Conservation (phyloP, 768 basidiomycete species). For the Dictyophora rubrovolvata region DNA sequence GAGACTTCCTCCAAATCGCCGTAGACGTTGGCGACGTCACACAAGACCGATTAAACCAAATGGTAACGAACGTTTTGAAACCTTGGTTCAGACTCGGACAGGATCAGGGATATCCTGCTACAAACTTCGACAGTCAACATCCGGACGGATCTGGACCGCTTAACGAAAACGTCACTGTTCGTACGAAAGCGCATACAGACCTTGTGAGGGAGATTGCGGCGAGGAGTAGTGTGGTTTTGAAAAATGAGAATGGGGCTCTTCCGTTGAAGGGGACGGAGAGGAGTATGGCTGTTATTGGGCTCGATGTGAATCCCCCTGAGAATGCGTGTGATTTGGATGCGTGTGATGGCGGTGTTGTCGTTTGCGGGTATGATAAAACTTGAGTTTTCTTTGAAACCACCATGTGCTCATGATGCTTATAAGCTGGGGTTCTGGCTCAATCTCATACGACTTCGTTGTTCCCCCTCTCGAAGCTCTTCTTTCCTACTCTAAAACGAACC, state of each 20-base stretch:
- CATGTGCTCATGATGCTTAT: not conserved
- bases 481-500: constrained; percentile 4
- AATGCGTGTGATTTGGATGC: constrained; percentile 9
- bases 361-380: constrained; percentile 10
- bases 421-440: constrained; percentile 18
- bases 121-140: constrained; percentile 7
- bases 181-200: constrained; percentile 21
- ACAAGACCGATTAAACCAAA: constrained; percentile 51
- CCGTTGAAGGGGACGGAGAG: constrained; percentile 15
- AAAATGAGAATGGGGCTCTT: constrained; percentile 22
- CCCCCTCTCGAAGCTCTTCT: constrained; percentile 15
- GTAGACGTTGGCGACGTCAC: constrained; percentile 54
- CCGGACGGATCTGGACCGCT: constrained; percentile 6
- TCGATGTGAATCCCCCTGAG: constrained; percentile 7
- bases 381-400: not conserved
- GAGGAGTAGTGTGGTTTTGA: constrained; percentile 26
- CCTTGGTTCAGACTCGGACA: constrained; percentile 59
- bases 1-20: constrained; percentile 43
- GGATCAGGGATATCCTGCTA: constrained; percentile 40
- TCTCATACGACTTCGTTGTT: constrained; percentile 14
- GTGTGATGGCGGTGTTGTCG: constrained; percentile 14
- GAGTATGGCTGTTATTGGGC: constrained; percentile 10
- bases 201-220: constrained; percentile 27
- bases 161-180: constrained; percentile 16
- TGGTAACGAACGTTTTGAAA: constrained; percentile 63